Conservation (phyloP, 176 grass and related monocot genomes). For the Juncus inflexus region DNA sequence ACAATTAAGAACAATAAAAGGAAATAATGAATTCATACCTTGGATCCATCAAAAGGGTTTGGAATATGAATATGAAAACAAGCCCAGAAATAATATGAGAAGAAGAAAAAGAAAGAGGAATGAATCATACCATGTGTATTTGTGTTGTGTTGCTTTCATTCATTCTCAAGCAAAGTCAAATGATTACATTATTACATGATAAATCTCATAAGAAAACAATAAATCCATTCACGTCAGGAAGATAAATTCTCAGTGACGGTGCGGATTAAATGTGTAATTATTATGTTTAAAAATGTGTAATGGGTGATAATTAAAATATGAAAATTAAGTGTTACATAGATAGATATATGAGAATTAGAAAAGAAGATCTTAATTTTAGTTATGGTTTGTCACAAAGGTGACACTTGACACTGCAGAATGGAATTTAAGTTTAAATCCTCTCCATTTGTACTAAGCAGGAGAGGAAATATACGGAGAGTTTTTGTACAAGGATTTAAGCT, state of each 20-base stretch:
- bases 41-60: slow-evolving; percentile 26
- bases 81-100: neutral
- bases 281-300: neutral
- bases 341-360: neutral
- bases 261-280: slow-evolving; percentile 1
- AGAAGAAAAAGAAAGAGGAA: neutral
- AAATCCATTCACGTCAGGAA: neutral
- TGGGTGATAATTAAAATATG: neutral
- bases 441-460: neutral
- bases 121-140: slow-evolving; percentile 9
- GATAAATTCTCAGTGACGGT: neutral
- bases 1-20: neutral
- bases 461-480: neutral
- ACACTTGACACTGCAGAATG: slow-evolving; percentile 4
- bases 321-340: neutral
- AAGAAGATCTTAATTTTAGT: neutral
- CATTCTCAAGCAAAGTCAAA: slow-evolving; percentile 29
- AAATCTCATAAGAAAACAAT: neutral
- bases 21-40: slow-evolving; percentile 25
- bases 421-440: neutral
- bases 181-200: neutral
- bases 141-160: slow-evolving; percentile 13
- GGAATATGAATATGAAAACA: slow-evolving; percentile 1
- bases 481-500: no score
- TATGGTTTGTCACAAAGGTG: neutral